Conservation (phyloP, 2,329 filamentous ascomycete species). For the Didymella pinodella region DNA sequence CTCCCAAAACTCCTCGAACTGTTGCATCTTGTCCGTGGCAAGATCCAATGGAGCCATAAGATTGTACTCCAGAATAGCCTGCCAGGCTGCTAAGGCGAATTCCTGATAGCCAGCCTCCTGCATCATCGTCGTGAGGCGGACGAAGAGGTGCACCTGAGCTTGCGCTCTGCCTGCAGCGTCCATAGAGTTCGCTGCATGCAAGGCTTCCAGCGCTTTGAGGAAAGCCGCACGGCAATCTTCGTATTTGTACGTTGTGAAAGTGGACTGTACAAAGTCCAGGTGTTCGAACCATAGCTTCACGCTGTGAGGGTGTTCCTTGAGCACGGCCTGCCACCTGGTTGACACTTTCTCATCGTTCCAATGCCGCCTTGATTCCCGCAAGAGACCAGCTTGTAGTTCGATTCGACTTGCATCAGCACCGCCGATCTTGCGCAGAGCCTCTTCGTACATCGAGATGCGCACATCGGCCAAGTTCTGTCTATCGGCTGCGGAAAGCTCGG, state of each 20-base stretch:
- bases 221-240: constrained; percentile 70
- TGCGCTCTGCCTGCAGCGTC: constrained; percentile 16
- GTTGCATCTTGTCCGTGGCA: not conserved
- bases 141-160: constrained; percentile 70
- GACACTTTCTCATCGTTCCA: constrained; percentile 72
- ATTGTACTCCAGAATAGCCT: constrained; percentile 77
- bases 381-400: constrained; percentile 70
- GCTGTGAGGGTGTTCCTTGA: constrained; percentile 64
- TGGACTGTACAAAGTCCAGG: constrained; percentile 74
- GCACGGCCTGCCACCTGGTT: constrained; percentile 70
- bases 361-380: constrained; percentile 75
- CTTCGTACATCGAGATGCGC: constrained; percentile 79
- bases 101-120: constrained; percentile 81
- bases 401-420: constrained; percentile 60
- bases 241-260: constrained; percentile 71
- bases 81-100: constrained; percentile 80
- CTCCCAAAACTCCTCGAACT: constrained; percentile 84
- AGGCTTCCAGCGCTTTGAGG: constrained; percentile 62
- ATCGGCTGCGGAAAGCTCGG: constrained; percentile 66
- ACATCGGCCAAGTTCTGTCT: constrained; percentile 76
- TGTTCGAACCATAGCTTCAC: constrained; percentile 76
- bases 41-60: constrained; percentile 68
- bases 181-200: constrained; percentile 20
- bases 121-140: constrained; percentile 77
- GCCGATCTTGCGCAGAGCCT: constrained; percentile 70